phyloP scores from a whole-genome alignment of 2,329 filamentous ascomycete genomes.

The Alternaria longipes region DNA sequence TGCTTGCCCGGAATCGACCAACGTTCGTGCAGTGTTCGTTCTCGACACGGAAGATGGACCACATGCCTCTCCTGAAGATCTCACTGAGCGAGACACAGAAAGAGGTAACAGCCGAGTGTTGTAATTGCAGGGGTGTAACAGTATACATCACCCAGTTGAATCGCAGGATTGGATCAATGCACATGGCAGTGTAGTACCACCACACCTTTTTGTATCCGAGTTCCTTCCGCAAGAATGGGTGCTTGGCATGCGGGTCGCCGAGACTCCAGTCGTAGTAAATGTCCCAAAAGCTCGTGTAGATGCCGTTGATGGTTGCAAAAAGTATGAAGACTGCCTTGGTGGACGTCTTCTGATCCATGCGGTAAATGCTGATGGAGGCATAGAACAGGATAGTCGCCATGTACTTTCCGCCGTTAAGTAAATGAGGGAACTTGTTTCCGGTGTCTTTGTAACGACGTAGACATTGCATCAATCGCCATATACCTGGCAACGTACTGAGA shows the following conservation, averaged over 20 bases:
- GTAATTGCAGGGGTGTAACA: conserved; percentile 79
- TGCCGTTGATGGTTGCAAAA: conserved; percentile 80
- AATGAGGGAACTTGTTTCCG: conserved; percentile 85
- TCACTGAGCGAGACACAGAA: conserved; percentile 83
- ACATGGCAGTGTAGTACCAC: conserved; percentile 88
- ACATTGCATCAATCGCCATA: conserved; percentile 93
- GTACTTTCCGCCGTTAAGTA: conserved; percentile 94
- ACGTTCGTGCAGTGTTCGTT: conserved; percentile 93
- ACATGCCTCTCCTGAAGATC: conserved; percentile 84
- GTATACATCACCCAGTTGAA: conserved; percentile 96
- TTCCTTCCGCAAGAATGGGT: conserved; percentile 72
- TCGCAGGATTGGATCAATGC: conserved; percentile 82
- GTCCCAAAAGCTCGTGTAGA: conserved; percentile 92
- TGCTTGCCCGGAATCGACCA: conserved; percentile 84
- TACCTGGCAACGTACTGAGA: conserved; percentile 80
- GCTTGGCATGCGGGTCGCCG: conserved; percentile 76
- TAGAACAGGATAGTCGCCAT: conserved; percentile 82
- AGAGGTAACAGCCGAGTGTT: conserved; percentile 83
- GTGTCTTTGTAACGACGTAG: conserved; percentile 89
- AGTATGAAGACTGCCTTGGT: conserved; percentile 78
- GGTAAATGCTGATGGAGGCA: conserved; percentile 81
- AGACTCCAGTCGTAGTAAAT: conserved; percentile 95
- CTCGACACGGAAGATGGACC: conserved; percentile 93
- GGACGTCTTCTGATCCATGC: conserved; percentile 70
- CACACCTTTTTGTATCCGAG: conserved; percentile 80